These are phyloP conservation scores for Auriscalpium orientale DNA, from an alignment of 768 basidiomycete genomes.

Conservation along the genomic window DNA sequence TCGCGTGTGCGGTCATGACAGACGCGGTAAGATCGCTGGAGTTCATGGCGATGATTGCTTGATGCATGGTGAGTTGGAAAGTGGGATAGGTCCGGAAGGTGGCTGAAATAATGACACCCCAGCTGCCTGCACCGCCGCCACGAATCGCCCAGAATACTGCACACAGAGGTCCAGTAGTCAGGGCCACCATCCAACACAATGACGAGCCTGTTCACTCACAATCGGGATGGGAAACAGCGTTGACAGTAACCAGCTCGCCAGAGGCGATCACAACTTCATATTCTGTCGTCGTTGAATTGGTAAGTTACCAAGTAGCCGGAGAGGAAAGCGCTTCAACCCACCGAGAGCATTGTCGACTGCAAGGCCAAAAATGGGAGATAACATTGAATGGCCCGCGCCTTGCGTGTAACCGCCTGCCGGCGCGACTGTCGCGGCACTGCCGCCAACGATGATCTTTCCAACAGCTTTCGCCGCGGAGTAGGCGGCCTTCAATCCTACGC, in stretches of 20 bases:
- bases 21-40: conserved; percentile 16
- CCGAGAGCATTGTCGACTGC: conserved; percentile 20
- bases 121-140: conserved; percentile 22
- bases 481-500: conserved; percentile 12
- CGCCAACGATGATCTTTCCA: conserved; percentile 17
- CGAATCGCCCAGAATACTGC: background rate
- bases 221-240: no score
- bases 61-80: conserved; percentile 22
- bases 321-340: background rate
- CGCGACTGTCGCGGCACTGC: conserved; percentile 16
- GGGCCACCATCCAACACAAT: no score
- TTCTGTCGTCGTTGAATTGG: background rate
- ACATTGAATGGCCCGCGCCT: conserved; percentile 19
- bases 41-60: conserved; percentile 11
- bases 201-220: no score
- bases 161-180: no score
- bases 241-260: conserved; percentile 10
- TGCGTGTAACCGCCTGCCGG: conserved; percentile 18
- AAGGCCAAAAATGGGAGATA: conserved; percentile 17
- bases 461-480: conserved; percentile 13
- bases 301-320: background rate
- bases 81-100: conserved; percentile 29
- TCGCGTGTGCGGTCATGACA: conserved; percentile 23
- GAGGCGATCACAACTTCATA: conserved; percentile 1
- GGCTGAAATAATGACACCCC: conserved; percentile 30